Evolutionary conservation across 2,329 filamentous ascomycete genomes (phyloP), one percentile per base, ranked within the genome.

Genomic region (Penicillium sclerotiorum): DNA sequence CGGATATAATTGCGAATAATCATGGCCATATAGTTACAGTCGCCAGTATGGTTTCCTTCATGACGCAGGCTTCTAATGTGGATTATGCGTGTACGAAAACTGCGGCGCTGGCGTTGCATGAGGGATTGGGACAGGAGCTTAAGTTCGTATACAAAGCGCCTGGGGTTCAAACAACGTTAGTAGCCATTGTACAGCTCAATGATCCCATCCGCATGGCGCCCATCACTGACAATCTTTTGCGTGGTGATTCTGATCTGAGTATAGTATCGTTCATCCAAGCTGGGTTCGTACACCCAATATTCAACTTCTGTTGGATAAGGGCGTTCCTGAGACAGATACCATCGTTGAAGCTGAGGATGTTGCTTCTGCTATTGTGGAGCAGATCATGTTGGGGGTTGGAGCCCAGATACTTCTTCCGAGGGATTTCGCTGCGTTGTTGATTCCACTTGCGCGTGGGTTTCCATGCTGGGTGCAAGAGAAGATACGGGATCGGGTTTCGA

Each of bases 11-110:
- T 44, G 64, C 70, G 7, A 64, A 64, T 11, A 84, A 89, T 71
- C 87, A 90, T 71, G 87, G 88, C 52, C 88, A 88, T 78, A 68
- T 90, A 33, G 85, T 90, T 18, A 90, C 85, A 0, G 79, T 90
- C 18, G 83, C 87, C 12, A 85, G 80, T 2, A 76, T 83, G 41
- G 85, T 86, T 0, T 79, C 80, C 11, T 88, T 82, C 70, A 58
- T 83, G 7, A 74, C 80, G 1, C 78, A 82, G 0, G 82, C 86
- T 3, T 79, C 79, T 58, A 80, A 89, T 76, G 80, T 85, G 30
- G 86, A 89, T 70, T 90, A 90, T 70, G 75, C 77, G 2, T 78
- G 82, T 7, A 81, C 79, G 56, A 90, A 90, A 71, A 80, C 86
- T 1, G 86, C 83, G 0, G 80, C 84, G 1, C 65, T 88, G 18